phyloP scores from a whole-genome alignment of 2,329 filamentous ascomycete genomes.

The Ceratocystiopsis sp. region DNA sequence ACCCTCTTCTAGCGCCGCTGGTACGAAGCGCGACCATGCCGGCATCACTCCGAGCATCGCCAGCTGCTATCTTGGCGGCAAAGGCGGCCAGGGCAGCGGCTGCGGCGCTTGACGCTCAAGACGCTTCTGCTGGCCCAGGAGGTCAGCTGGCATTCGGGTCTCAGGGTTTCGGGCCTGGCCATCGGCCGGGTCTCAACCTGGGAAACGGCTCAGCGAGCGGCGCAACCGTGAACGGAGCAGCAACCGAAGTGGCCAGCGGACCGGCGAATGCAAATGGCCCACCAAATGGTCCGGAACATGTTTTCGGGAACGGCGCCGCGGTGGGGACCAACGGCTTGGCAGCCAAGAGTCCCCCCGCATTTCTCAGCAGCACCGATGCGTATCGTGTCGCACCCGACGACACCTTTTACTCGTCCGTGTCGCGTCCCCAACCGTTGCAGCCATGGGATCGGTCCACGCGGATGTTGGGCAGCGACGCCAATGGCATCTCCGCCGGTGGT shows the following conservation, averaged over 20 bases:
- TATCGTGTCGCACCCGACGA: constrained; percentile 69
- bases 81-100: constrained; percentile 4
- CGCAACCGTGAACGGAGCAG: constrained; percentile 9
- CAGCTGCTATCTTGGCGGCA: background rate
- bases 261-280: no score
- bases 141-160: no score
- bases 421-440: constrained; percentile 21
- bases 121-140: no score
- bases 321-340: no score
- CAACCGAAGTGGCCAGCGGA: background rate
- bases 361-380: constrained; percentile 30
- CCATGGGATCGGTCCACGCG: constrained; percentile 29
- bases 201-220: no score
- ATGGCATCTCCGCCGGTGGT: constrained; percentile 4
- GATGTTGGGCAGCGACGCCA: background rate
- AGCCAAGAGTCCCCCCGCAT: background rate
- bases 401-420: constrained; percentile 46
- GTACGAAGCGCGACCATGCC: constrained; percentile 25
- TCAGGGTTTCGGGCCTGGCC: no score
- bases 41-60: constrained; percentile 11
- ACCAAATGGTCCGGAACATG: no score
- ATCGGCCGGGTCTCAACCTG: background rate
- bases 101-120: constrained; percentile 6
- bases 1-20: constrained; percentile 14
- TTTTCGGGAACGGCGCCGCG: no score